These are phyloP conservation scores for Bipolaris cookei DNA, from an alignment of 2,329 filamentous ascomycete genomes.

Conservation along the genomic window DNA sequence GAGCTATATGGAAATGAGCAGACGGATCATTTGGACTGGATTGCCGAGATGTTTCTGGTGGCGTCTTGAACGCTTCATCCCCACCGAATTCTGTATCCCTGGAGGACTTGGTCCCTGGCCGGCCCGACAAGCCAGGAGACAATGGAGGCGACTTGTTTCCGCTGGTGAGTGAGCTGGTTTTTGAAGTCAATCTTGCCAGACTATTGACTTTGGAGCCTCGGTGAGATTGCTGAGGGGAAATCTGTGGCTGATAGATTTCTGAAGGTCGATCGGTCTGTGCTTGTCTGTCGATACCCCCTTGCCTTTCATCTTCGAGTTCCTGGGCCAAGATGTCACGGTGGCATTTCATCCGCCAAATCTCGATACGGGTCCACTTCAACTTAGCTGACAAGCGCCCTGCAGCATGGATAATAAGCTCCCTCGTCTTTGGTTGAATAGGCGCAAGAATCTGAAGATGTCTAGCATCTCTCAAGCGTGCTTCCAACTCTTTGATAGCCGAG, in stretches of 20 bases:
- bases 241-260: constrained; percentile 29
- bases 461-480: constrained; percentile 83
- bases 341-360: constrained; percentile 90
- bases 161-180: constrained; percentile 43
- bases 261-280: constrained; percentile 35
- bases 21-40: constrained; percentile 45
- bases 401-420: constrained; percentile 83
- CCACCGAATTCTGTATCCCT: constrained; percentile 46
- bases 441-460: constrained; percentile 87
- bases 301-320: constrained; percentile 81
- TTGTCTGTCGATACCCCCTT: constrained; percentile 42
- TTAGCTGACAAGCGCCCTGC: constrained; percentile 85
- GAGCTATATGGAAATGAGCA: constrained; percentile 37
- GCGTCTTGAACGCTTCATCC: constrained; percentile 54
- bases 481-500: constrained; percentile 75
- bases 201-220: constrained; percentile 40
- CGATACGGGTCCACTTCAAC: constrained; percentile 90
- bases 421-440: constrained; percentile 87
- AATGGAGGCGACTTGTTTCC: constrained; percentile 39
- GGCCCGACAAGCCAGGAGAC: constrained; percentile 37
- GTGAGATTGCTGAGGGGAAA: constrained; percentile 35
- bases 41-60: constrained; percentile 51
- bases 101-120: constrained; percentile 48
- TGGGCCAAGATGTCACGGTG: constrained; percentile 86
- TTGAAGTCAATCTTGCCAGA: constrained; percentile 46